These are phyloP conservation scores for Wolfiporia cocos DNA, from an alignment of 1,284 basidiomycete genomes.

Conservation along the genomic window DNA sequence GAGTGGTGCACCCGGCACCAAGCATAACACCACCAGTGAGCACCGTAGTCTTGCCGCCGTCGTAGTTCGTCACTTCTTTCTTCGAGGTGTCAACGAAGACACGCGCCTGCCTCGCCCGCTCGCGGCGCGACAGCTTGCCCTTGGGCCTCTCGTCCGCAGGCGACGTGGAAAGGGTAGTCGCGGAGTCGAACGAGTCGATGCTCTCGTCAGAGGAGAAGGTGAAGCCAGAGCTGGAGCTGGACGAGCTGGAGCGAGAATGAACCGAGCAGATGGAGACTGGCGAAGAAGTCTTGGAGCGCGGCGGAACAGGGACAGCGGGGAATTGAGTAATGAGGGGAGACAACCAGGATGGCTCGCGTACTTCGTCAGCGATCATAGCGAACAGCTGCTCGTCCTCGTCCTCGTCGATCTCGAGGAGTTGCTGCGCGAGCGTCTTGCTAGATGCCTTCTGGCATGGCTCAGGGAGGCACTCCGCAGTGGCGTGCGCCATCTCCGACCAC, in stretches of 20 bases:
- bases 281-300: conserved; percentile 34
- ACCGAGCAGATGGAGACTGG: conserved; percentile 50
- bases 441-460: too few relatives aligned
- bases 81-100: conserved; percentile 68
- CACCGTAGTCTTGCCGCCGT: conserved; percentile 80
- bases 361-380: conserved; percentile 64
- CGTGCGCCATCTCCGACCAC: conserved; percentile 46
- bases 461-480: conserved; percentile 15
- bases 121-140: conserved; percentile 54
- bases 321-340: conserved; percentile 58
- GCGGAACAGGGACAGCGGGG: conserved; percentile 32
- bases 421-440: conserved; percentile 63
- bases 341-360: conserved; percentile 59
- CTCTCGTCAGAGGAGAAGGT: conserved; percentile 43
- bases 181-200: conserved; percentile 35
- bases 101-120: conserved; percentile 56
- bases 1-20: conserved; percentile 36
- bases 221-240: conserved; percentile 60
- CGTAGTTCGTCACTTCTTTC: conserved; percentile 75
- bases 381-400: conserved; percentile 70
- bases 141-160: conserved; percentile 25
- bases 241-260: conserved; percentile 73
- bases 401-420: conserved; percentile 58
- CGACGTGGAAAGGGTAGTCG: conserved; percentile 28
- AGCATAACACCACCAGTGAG: conserved; percentile 83